These are phyloP conservation scores for Talaromyces albobiverticillius DNA, from an alignment of 2,329 filamentous ascomycete species.

Conservation along the genomic window DNA sequence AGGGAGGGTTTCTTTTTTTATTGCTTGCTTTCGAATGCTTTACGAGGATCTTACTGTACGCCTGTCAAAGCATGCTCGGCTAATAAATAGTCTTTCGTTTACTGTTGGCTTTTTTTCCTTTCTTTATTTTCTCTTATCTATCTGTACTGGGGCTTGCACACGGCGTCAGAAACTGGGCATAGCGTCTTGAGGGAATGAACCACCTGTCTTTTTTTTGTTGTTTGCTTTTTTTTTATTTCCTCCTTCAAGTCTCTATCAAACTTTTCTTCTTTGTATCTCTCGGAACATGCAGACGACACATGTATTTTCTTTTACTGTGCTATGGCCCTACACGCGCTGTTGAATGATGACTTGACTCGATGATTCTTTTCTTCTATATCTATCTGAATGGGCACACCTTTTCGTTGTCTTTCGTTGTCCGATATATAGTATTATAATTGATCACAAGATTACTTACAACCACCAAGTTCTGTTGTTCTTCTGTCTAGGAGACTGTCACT, in stretches of 20 bases:
- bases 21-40: neutral
- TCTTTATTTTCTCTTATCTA: conserved; percentile 1
- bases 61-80: neutral
- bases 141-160: conserved; percentile 7
- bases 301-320: neutral
- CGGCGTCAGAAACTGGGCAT: conserved; percentile 17
- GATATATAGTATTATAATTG: neutral
- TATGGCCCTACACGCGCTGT: neutral
- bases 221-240: neutral
- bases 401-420: neutral
- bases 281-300: neutral
- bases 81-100: neutral
- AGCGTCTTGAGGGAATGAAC: conserved; percentile 16
- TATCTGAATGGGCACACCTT: neutral
- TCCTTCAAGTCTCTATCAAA: neutral
- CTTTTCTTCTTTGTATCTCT: neutral
- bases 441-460: too few species aligned
- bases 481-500: too few species aligned
- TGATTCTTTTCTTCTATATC: neutral
- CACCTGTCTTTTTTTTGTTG: neutral
- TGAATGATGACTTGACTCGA: neutral
- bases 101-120: neutral
- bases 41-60: neutral
- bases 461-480: too few species aligned
- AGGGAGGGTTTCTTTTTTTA: conserved; percentile 20